Conservation (phyloP, 129 eudicot genomes). For the Flaveria brownii region DNA sequence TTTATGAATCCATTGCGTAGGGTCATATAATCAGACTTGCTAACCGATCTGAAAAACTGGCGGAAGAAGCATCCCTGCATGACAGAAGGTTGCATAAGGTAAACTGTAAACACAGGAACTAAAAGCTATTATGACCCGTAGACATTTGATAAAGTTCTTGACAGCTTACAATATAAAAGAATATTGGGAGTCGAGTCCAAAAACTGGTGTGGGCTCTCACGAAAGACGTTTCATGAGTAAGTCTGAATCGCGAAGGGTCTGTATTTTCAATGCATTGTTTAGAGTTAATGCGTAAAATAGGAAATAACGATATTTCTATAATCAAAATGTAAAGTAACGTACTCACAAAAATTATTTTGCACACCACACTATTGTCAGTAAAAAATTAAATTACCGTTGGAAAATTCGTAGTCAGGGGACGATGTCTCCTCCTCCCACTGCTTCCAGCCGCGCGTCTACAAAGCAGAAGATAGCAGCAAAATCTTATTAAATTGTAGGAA, state of each 20-base stretch:
- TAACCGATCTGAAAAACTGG: conserved; percentile 77
- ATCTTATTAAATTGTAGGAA: conserved; percentile 1
- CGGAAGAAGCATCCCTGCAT: conserved; percentile 83
- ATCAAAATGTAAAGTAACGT: neutral
- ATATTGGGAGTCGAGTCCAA: conserved; percentile 68
- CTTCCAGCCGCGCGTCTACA: conserved; percentile 88
- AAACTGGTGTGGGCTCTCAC: conserved; percentile 79
- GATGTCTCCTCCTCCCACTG: conserved; percentile 79
- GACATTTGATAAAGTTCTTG: neutral
- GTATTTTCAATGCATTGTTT: conserved; percentile 26
- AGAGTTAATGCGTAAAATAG: neutral
- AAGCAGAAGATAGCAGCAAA: conserved; percentile 18
- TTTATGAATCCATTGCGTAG: conserved; percentile 83
- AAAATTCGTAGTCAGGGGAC: conserved; percentile 68
- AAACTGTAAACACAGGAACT: neutral
- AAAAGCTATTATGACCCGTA: conserved; percentile 7
- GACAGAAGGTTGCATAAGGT: conserved; percentile 17
- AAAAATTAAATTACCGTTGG: conserved; percentile 54
- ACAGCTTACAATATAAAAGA: conserved; percentile 66
- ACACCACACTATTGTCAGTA: neutral
- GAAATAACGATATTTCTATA: neutral
- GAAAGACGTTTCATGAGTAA: conserved; percentile 83
- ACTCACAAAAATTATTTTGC: neutral
- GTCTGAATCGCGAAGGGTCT: conserved; percentile 93
- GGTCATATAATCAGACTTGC: conserved; percentile 78